Evolutionary conservation across 331 rosid genomes (phyloP), one percentile per base, ranked within the genome.

Genomic region (Rosa hybrid): DNA sequence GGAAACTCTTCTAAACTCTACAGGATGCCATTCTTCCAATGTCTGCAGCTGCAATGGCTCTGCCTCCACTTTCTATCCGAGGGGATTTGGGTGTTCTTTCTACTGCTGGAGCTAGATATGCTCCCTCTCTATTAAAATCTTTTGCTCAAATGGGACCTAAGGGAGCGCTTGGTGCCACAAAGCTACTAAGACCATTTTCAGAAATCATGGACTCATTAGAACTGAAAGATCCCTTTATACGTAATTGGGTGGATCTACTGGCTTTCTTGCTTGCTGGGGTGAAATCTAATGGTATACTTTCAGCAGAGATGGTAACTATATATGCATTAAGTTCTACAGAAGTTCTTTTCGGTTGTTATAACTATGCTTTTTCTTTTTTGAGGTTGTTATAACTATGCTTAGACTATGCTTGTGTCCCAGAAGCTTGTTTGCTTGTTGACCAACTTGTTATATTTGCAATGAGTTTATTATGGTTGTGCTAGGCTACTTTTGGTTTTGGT

Each of bases 221-320:
- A 83, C 83, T 95, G 68, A 90, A 88, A 75, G 93, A 95, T 75
- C 94, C 92, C 72, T 95, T 92, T 38, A 80, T 95, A 51, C 77
- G 93, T 53, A 95, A 95, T 81, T 95, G 97, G 98, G 79, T 94
- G 77, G 98, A 92, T 84, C 88, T 95, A 12, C 86, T 92, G 80
- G 76, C 97, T 49, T 94, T 94, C 95, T 90, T 95, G 92, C 97
- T 95, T 60, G 98, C 98, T 71, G 98, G 98, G 82, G 98, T 95
- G 74, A 95, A 90, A 87, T 78, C 96, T 67, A 79, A 91, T 84
- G 91, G 87, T 71, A 74, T 95, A 83, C 90, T 92, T 77, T 91
- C 98, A 27, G 97, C 97, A 51, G 98, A 95, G 88, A 92, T 95
- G 98, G 93, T 91, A 91, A 86, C 81, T 80, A 85, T 65, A 67